Conservation (phyloP, 163 green algal species). For the Trebouxiophyceae sp. region DNA sequence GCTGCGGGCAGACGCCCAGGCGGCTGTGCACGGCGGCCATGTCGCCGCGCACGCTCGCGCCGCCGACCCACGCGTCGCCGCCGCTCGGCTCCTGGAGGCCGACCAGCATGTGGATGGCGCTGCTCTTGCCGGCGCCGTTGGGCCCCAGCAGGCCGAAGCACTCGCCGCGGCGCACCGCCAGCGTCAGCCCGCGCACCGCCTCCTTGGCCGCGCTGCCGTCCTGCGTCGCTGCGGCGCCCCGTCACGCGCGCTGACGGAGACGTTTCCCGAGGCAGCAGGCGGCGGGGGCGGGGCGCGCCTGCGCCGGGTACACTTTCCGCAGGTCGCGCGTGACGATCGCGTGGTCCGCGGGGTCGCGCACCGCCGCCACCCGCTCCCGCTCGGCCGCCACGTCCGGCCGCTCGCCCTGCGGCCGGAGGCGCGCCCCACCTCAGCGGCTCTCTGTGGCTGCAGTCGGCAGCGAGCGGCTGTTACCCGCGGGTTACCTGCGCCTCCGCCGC, state of each 20-base stretch:
- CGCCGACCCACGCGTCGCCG: constrained; percentile 45
- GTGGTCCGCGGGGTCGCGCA: constrained; percentile 10
- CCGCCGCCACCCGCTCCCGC: constrained; percentile 34
- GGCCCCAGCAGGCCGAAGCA: constrained; percentile 63
- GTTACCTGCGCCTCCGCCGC: too few relatives aligned
- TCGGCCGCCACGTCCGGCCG: constrained; percentile 54
- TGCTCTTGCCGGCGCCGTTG: constrained; percentile 73
- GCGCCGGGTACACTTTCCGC: constrained; percentile 65
- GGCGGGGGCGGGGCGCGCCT: constrained; percentile 11
- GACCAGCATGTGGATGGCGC: constrained; percentile 76
- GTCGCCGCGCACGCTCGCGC: constrained; percentile 38
- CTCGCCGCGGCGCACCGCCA: constrained; percentile 33
- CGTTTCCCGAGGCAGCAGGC: neutral
- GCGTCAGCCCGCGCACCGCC: constrained; percentile 31
- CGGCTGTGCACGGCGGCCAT: constrained; percentile 61
- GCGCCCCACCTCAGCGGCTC: too few relatives aligned
- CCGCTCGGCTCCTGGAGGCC: constrained; percentile 29
- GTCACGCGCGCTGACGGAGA: neutral
- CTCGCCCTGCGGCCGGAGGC: constrained; percentile 11
- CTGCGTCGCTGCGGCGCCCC: neutral
- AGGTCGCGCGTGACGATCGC: constrained; percentile 64
- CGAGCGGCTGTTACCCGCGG: too few relatives aligned
- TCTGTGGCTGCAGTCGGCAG: too few relatives aligned
- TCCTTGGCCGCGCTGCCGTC: constrained; percentile 30
- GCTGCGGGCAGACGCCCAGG: constrained; percentile 76